These are phyloP conservation scores for Emericellopsis cladophorae DNA, from an alignment of 2,329 filamentous ascomycete species.

Conservation along the genomic window DNA sequence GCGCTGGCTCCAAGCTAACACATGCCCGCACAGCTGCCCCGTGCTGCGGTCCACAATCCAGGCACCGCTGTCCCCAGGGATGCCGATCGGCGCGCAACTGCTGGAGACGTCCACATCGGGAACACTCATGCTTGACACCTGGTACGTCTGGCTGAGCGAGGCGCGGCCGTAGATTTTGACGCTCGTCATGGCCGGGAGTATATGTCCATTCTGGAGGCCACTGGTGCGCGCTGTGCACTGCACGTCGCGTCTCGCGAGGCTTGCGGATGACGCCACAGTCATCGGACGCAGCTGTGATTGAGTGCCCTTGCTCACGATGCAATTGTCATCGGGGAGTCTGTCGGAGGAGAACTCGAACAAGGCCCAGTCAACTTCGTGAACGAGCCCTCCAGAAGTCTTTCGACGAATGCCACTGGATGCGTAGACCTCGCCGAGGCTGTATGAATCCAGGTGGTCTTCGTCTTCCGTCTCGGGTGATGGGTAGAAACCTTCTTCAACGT, in stretches of 20 bases:
- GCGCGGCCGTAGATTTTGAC: slow-evolving; percentile 80
- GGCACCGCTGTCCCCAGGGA: slow-evolving; percentile 83
- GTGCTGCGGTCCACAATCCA: slow-evolving; percentile 77
- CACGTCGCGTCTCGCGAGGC: slow-evolving; percentile 63
- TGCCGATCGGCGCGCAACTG: slow-evolving; percentile 32
- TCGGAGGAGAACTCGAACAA: slow-evolving; percentile 68
- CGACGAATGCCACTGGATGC: slow-evolving; percentile 83
- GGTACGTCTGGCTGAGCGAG: slow-evolving; percentile 63
- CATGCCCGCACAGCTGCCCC: slow-evolving; percentile 78
- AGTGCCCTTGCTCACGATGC: slow-evolving; percentile 39
- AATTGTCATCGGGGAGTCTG: slow-evolving; percentile 59
- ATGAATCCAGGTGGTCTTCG: slow-evolving; percentile 73
- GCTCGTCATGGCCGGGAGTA: slow-evolving; percentile 65
- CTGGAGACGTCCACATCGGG: too few species aligned
- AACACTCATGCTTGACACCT: slow-evolving; percentile 31
- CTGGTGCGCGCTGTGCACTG: slow-evolving; percentile 84
- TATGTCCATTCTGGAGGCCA: slow-evolving; percentile 66
- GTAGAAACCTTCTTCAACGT: slow-evolving; percentile 74
- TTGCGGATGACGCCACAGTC: slow-evolving; percentile 43
- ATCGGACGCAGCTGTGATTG: slow-evolving; percentile 34
- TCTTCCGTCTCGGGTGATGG: slow-evolving; percentile 58
- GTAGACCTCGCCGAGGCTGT: slow-evolving; percentile 70
- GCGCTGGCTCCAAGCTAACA: slow-evolving; percentile 74
- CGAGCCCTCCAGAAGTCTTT: slow-evolving; percentile 54
- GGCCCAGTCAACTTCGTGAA: slow-evolving; percentile 94